Evolutionary conservation across 176 grass and related monocot genomes (phyloP).

Genomic region (Zoysia japonica): DNA sequence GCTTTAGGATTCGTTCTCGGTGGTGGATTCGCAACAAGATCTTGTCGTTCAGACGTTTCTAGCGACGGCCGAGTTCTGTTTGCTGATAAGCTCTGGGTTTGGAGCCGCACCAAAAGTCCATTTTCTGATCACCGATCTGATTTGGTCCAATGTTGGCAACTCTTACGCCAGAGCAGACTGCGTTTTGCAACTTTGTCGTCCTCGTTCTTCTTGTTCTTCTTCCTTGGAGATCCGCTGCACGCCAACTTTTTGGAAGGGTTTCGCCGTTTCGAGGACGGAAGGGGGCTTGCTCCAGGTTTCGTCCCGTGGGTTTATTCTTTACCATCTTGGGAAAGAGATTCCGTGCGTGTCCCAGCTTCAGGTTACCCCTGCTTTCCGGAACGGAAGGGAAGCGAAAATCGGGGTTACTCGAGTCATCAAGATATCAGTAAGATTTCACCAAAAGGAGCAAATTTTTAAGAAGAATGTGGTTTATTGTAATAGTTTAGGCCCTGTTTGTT

Average conservation of each 20-base stretch:
- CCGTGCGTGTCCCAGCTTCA: not conserved
- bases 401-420: not conserved
- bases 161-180: not conserved
- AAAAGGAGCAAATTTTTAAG: too few species aligned
- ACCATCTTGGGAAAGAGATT: not conserved
- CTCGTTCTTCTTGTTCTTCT: not conserved
- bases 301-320: not conserved
- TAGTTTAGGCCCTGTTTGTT: too few species aligned
- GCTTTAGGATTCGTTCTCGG: not conserved
- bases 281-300: not conserved
- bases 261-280: not conserved
- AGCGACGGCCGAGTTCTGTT: not conserved
- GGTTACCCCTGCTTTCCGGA: not conserved
- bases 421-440: not conserved
- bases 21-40: not conserved
- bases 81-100: not conserved
- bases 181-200: not conserved
- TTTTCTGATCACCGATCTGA: not conserved
- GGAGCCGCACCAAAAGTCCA: not conserved
- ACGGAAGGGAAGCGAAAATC: not conserved
- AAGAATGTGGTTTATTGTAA: too few species aligned
- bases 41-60: constrained; percentile 32
- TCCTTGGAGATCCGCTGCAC: not conserved
- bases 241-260: constrained; percentile 20
- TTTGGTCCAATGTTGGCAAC: not conserved